Evolutionary conservation across 345 rosid genomes (phyloP), one percentile per base, ranked within the genome.

Genomic region (Populus simonii): DNA sequence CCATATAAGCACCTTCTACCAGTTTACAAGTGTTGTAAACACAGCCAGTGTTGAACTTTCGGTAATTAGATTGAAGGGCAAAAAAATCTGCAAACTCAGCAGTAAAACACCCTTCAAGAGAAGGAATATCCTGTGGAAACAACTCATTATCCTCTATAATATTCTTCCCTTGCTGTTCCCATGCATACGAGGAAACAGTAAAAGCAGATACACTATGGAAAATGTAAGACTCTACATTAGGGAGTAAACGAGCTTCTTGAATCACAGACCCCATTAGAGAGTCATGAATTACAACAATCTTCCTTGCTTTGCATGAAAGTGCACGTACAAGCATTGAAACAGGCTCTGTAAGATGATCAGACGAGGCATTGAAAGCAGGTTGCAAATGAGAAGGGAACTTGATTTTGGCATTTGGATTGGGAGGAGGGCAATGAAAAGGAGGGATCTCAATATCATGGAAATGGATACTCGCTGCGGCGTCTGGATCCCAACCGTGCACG

Each of bases 371-470:
- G 33, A 85, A 89, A 53, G 65, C 69, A 3, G 86, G 89, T 41
- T 80, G 87, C 36, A 89, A 67, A 38, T 89, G 90, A 18, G 90
- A 79, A 57, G 89, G 91, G 77, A 85, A 89, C 38, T 85, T 85
- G 79, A 35, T 75, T 0, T 71, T 16, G 3, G 85, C 66, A 25
- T 75, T 73, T 63, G 89, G 84, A 49, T 84, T 66, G 0, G 89
- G 84, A n/a, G 74, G 74, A 62, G 86, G 87, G 73, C 66, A 82
- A 45, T 38, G n/a, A 65, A 77, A 84, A 11, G 80, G 71, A 57
- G 90, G 89, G 74, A 78, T 49, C 53, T 79, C 69, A 12, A 84
- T 75, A 72, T 85, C 84, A 15, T 84, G 90, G 49, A 89, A 87
- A 41, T 73, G 80, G 72, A 87, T 67, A 10, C 43, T 74, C 18